A percentile compares a stretch with the other conserved stretches of the same genome.
Evolutionary conservation across 2,329 filamentous ascomycete species (phyloP).

Genomic region (Basipetospora chlamydospora): DNA sequence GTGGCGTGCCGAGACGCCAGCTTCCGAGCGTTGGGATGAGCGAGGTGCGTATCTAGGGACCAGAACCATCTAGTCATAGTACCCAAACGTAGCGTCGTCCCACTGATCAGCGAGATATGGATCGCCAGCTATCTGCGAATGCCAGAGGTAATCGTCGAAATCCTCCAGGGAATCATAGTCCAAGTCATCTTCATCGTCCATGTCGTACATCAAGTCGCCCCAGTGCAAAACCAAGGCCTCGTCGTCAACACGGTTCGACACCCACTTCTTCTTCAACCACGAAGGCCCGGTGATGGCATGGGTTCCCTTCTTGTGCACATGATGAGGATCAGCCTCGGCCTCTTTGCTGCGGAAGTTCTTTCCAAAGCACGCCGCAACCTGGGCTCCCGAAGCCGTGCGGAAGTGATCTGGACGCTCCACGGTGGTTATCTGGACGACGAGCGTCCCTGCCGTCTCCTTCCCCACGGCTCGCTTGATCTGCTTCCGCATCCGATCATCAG

Average conservation of each 20-base stretch:
- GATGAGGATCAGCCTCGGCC: constrained; percentile 2
- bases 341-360: constrained; percentile 3
- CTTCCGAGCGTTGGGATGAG: no score
- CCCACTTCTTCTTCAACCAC: constrained; percentile 5
- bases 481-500: constrained; percentile 1
- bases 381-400: neutral
- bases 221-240: constrained; percentile 2
- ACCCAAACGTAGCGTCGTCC: neutral
- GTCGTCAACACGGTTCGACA: constrained; percentile 2
- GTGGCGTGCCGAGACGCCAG: no score
- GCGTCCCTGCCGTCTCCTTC: constrained; percentile 1
- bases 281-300: constrained; percentile 3
- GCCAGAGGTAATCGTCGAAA: neutral
- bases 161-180: neutral
- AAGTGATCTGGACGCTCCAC: neutral
- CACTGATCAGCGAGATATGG: neutral
- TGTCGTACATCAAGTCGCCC: neutral
- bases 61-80: no score
- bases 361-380: constrained; percentile 1
- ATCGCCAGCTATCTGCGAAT: neutral
- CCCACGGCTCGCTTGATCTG: constrained; percentile 1
- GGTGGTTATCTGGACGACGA: constrained; percentile 2
- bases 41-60: no score
- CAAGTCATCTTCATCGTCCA: neutral
- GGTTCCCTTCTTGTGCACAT: constrained; percentile 3